Evolutionary conservation across 2,329 filamentous ascomycete genomes (phyloP).

Genomic region (Hymenoscyphus occultus): DNA sequence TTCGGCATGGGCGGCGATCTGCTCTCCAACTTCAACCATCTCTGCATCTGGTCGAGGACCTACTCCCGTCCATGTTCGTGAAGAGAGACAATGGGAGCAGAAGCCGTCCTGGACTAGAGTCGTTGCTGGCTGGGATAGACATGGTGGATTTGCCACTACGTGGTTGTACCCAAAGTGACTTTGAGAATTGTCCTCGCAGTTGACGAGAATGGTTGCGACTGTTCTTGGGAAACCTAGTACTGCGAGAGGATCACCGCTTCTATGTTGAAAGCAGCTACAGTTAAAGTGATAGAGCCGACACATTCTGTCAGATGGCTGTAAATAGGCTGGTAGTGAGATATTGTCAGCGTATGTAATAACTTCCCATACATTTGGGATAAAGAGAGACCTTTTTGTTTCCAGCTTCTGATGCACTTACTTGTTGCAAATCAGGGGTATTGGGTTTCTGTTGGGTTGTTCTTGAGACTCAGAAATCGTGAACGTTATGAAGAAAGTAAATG

Average conservation of each 20-base stretch:
- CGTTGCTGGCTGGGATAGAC: background rate
- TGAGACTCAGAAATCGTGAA: too few relatives aligned
- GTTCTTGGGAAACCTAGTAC: background rate
- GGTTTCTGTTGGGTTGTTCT: too few relatives aligned
- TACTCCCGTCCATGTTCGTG: background rate
- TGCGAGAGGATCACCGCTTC: background rate
- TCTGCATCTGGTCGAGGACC: background rate
- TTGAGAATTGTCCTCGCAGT: background rate
- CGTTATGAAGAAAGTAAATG: too few relatives aligned
- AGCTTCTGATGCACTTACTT: too few relatives aligned
- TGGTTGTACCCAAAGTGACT: background rate
- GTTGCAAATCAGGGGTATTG: too few relatives aligned
- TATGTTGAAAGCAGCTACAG: background rate
- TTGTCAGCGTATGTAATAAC: too few relatives aligned
- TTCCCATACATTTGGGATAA: too few relatives aligned
- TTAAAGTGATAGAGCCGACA: background rate
- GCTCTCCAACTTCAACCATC: background rate
- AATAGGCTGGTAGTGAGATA: background rate
- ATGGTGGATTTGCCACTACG: background rate
- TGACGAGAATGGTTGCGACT: background rate
- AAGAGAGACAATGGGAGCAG: background rate
- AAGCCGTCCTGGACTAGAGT: background rate
- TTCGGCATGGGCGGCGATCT: background rate
- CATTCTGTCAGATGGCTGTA: background rate
- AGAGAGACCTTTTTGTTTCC: too few relatives aligned